Evolutionary conservation across 2,329 filamentous ascomycete species (phyloP).

Genomic region (Xylogone sp.): DNA sequence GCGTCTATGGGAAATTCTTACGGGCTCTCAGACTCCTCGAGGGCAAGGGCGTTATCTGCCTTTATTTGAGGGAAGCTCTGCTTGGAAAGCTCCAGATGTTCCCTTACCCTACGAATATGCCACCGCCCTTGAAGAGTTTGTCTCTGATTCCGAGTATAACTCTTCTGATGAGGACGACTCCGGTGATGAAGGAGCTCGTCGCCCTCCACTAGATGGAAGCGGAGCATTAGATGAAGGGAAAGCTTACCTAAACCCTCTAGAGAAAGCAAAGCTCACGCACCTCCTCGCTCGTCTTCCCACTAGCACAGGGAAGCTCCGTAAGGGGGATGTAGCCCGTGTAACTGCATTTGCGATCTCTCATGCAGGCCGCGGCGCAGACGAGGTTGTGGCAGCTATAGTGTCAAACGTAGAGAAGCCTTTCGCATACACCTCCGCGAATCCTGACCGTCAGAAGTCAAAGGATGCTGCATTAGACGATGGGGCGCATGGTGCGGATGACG

Average conservation of each 20-base stretch:
- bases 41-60: slow-evolving; percentile 52
- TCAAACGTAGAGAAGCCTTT: slow-evolving; percentile 78
- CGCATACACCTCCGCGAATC: slow-evolving; percentile 67
- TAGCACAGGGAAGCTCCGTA: slow-evolving; percentile 67
- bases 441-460: slow-evolving; percentile 40
- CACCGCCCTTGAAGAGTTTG: slow-evolving; percentile 72
- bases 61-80: slow-evolving; percentile 72
- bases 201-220: slow-evolving; percentile 35
- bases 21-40: slow-evolving; percentile 48
- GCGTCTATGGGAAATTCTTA: slow-evolving; percentile 84
- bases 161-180: slow-evolving; percentile 81
- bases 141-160: slow-evolving; percentile 80
- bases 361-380: slow-evolving; percentile 78
- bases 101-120: slow-evolving; percentile 77
- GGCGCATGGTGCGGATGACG: slow-evolving; percentile 34
- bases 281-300: slow-evolving; percentile 80
- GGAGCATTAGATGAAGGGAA: slow-evolving; percentile 26
- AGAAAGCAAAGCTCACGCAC: slow-evolving; percentile 80
- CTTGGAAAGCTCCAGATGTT: slow-evolving; percentile 74
- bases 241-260: slow-evolving; percentile 72
- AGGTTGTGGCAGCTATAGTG: slow-evolving; percentile 86
- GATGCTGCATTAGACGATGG: slow-evolving; percentile 33
- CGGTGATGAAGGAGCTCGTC: slow-evolving; percentile 40
- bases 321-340: slow-evolving; percentile 81
- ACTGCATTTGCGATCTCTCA: slow-evolving; percentile 88